Conservation (phyloP, 495 filamentous ascomycete species). For the Penicillium pulvis region DNA sequence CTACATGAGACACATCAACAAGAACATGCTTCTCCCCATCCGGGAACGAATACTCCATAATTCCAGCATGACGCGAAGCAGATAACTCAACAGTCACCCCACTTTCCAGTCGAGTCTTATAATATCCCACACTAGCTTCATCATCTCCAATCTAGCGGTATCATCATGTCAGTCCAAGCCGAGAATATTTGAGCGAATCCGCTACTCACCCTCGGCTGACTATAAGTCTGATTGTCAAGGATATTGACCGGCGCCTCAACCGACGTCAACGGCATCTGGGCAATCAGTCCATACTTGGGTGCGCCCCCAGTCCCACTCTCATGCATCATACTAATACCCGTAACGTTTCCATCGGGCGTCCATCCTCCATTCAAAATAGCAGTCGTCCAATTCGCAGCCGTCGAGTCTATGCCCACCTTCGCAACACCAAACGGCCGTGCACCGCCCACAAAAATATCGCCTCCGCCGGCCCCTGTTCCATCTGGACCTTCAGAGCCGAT, state of each 20-base stretch:
- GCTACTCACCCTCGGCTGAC: conserved; percentile 35
- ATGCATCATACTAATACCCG: conserved; percentile 68
- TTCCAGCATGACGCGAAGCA: conserved; percentile 61
- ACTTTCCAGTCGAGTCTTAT: conserved; percentile 55
- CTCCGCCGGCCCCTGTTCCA: conserved; percentile 47
- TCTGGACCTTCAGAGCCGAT: conserved; percentile 40
- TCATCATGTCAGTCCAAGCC: background rate
- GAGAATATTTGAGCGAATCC: background rate
- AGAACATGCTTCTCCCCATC: conserved; percentile 51
- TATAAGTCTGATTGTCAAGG: conserved; percentile 44
- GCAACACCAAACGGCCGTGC: conserved; percentile 65
- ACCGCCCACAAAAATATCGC: conserved; percentile 70
- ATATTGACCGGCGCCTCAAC: conserved; percentile 39
- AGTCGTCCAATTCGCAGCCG: conserved; percentile 53
- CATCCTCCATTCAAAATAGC: conserved; percentile 56
- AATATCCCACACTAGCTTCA: conserved; percentile 59
- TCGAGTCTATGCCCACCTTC: conserved; percentile 66
- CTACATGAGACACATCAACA: conserved; percentile 66
- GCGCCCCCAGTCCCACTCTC: conserved; percentile 70
- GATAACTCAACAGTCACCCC: conserved; percentile 60
- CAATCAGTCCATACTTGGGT: conserved; percentile 68
- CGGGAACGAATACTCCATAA: conserved; percentile 63
- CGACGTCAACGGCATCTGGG: conserved; percentile 58
- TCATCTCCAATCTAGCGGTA: conserved; percentile 46
- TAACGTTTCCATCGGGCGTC: conserved; percentile 59